These are phyloP conservation scores for Penicillium alfredii DNA, from an alignment of 495 filamentous ascomycete genomes.

Conservation along the genomic window DNA sequence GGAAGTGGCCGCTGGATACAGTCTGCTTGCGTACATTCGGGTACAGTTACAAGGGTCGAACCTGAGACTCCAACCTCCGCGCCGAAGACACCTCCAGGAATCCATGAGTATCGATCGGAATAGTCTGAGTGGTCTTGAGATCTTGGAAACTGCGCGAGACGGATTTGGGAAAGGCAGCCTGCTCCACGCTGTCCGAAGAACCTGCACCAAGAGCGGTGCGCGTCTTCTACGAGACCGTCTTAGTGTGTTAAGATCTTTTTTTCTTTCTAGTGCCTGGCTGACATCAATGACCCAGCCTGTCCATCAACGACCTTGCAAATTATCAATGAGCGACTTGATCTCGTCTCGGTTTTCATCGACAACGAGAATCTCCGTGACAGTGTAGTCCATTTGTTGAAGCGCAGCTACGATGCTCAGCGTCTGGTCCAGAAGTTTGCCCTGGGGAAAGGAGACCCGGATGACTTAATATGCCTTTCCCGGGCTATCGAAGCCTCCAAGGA, in stretches of 20 bases:
- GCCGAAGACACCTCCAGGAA: constrained; percentile 62
- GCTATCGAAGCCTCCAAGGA: constrained; percentile 75
- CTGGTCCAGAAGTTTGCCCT: constrained; percentile 90
- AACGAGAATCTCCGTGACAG: constrained; percentile 59
- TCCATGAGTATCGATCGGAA: constrained; percentile 89
- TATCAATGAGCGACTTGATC: constrained; percentile 75
- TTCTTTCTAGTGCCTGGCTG: constrained; percentile 2
- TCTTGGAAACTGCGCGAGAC: constrained; percentile 76
- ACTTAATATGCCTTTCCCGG: constrained; percentile 72
- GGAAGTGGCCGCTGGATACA: constrained; percentile 58
- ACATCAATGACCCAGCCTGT: constrained; percentile 42
- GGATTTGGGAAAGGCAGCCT: constrained; percentile 70
- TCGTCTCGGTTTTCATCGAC: constrained; percentile 68
- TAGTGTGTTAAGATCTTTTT: constrained; percentile 41
- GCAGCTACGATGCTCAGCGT: constrained; percentile 79
- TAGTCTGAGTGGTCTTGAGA: constrained; percentile 82
- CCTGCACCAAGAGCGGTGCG: constrained; percentile 84
- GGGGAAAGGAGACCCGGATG: constrained; percentile 89
- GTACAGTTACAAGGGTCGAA: constrained; percentile 69
- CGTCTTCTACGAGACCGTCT: constrained; percentile 76
- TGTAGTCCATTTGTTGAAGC: constrained; percentile 59
- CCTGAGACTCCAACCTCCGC: constrained; percentile 79
- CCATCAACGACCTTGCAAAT: constrained; percentile 77
- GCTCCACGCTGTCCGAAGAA: constrained; percentile 79
- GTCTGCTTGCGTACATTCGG: constrained; percentile 77